Evolutionary conservation across 1,139 yeast genomes (phyloP).

Genomic region (Ashbya aceris): DNA sequence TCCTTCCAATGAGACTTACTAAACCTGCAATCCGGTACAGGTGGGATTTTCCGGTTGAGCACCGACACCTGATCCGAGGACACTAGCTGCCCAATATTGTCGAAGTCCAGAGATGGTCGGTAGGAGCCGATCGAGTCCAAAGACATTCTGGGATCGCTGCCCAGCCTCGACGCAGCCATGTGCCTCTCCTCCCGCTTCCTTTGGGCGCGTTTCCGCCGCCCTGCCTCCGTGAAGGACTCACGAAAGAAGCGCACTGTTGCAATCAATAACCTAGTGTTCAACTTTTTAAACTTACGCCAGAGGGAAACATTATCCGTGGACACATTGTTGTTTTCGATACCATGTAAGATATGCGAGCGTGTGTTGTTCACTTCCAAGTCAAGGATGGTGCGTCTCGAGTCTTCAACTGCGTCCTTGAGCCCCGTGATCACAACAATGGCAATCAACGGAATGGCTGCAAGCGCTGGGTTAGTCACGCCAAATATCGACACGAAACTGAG

Average conservation of each 20-base stretch:
- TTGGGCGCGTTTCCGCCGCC: constrained; percentile 26
- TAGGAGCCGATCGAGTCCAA: constrained; percentile 26
- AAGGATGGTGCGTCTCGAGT: constrained; percentile 69
- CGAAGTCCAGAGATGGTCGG: constrained; percentile 25
- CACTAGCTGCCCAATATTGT: constrained; percentile 14
- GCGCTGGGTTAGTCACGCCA: constrained; percentile 84
- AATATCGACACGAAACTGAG: constrained; percentile 82
- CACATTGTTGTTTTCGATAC: constrained; percentile 70
- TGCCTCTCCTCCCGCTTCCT: constrained; percentile 16
- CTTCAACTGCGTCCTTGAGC: constrained; percentile 88
- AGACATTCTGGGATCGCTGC: constrained; percentile 24
- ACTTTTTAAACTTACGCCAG: constrained; percentile 56
- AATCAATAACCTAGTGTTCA: constrained; percentile 33
- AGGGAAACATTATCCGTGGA: constrained; percentile 46
- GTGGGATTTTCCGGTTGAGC: constrained; percentile 23
- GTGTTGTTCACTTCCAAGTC: constrained; percentile 86
- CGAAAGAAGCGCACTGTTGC: constrained; percentile 28
- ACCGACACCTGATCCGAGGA: constrained; percentile 16
- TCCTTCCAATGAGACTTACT: constrained; percentile 78
- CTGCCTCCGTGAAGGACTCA: constrained; percentile 32
- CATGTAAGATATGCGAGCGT: constrained; percentile 64
- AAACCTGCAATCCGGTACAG: constrained; percentile 36
- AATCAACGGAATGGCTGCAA: constrained; percentile 88
- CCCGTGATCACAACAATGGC: constrained; percentile 87
- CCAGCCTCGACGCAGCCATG: constrained; percentile 9